Evolutionary conservation across 805 yeast species (phyloP), one percentile per base, ranked within the genome.

Genomic region (Metschnikowia cubensis): DNA sequence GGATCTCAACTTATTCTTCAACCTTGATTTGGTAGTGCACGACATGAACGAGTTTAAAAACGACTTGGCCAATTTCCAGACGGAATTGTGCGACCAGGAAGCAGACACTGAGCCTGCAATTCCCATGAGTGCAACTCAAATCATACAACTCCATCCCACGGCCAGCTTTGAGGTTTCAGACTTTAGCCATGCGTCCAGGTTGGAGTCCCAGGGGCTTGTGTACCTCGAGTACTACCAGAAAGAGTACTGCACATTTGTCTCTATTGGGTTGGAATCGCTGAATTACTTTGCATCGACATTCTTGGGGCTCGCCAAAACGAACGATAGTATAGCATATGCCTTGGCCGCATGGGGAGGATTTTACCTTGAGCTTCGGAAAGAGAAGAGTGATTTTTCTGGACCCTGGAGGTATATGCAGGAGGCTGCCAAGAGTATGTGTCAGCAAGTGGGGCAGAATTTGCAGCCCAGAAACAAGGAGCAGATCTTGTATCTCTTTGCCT

Each of bases 331-430:
- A 21, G 49, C 56, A 2, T 59, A 55, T 21, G 56, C 60, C 1
- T 35, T 59, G 25, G 55, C 62, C 0, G 60, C 63, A 14, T 57
- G 60, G 58, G 63, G 63, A 3, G 63, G 63, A 6, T 56, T 57
- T 39, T 54, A 47, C 40, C 47, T 53, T n/a, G 60, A 58, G 45
- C 50, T 55, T 22, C 41, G 51, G 32, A 51, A 53, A 35, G 54
- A 55, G 2, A 47, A 50, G 36, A 39, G 51, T 32, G 56, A 58
- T 44, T 56, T 56, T 52, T 21, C 57, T 29, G 40, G 47, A 35
- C 60, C 61, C n/a, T 52, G 58, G 59, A 41, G 35, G 46, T 59
- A 59, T 50, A 57, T 59, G 62, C 59, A 57, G 40, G 52, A 51
- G 34, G 60, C 63, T 3, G 54, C 58, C 44, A 50, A 50, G 45